Evolutionary conservation across 208 protist species (phyloP), one percentile per base, ranked within the genome.

Genomic region (Crithidia mellificae): DNA sequence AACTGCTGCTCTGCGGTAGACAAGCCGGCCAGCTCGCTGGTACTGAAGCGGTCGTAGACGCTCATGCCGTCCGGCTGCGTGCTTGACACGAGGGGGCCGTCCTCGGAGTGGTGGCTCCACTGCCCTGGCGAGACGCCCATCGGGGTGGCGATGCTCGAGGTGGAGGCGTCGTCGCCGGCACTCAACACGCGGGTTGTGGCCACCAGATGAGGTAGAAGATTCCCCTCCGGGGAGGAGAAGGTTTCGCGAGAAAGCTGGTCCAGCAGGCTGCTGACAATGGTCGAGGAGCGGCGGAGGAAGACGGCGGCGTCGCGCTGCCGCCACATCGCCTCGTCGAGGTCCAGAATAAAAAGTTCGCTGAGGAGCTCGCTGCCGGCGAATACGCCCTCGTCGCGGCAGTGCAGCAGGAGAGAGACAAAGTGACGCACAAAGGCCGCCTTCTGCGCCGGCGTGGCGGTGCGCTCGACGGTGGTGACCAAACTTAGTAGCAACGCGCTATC

Each of bases 251-350:
- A 49, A 11, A 71, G 65, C 24, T 71, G 65, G 8, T 55, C 54
- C 29, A 71, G 30, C 56, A 72, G 49, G 44, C 20, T 25, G 56
- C 54, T 64, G 17, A 55, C 66, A 7, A 63, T 50, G 2, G 49
- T 64, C 19, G 36, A 24, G 19, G 55, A 44, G 56, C 65, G 55
- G 19, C 65, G 47, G 6, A 63, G 49, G 22, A 56, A 71, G 15
- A 53, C 43, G 14, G 55, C 44, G 24, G 65, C 34, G 36, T 71
- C 55, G 55, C 47, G 65, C 55, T 57, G 53, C 6, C 27, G 44
- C 65, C 72, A 74, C 44, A 74, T 70, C 51, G 78, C 78, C n/a
- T 67, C 46, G 32, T 85, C 73, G 19, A 84, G 66, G 34, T 88
- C 83, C 17, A 79, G 63, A 9, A 76, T 43, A 25, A 85, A 51